Base-by-base conservation (phyloP, 805 yeast species). In the Yarrowia bubula region DNA sequence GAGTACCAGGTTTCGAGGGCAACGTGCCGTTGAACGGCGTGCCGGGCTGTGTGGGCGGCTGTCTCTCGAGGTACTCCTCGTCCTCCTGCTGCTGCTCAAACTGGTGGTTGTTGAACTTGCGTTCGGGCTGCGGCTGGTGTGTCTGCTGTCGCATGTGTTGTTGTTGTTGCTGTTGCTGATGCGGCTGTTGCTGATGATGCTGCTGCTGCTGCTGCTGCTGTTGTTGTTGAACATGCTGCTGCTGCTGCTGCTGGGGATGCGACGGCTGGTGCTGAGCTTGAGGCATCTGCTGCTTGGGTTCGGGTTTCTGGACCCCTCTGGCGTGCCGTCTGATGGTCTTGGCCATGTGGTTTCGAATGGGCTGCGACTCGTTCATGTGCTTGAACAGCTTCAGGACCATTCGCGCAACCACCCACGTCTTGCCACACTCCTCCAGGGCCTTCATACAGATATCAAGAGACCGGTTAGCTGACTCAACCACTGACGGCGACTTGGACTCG, bases 381-480 rank as follows among this genome's bases (percentile, higher is more conserved):
- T 82, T 78, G 18, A 88, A 79, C 66, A 83, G 76, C 66, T 78
- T 80, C 65, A 80, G 80, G 8, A 87, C 83, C 62, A 85, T 81
- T 55, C 75, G 71, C 1, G 81, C 83, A 50, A 85, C 79, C 15
- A 86, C 78, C 75, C 86, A 85, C 41, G 81, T 83, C 35, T 83
- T 81, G 66, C 87, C 77, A 15, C 80, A 70, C 53, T 73, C 78
- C 11, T 71, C 69, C 62, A 82, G 68, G 1, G 81, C 77, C 33
- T 72, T 47, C 73, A 70, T 67, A 58, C 80, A 74, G 1, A 75
- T 68, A 1, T 68, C 69, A 58, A 78, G 70, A 0, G 81, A 78
- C 32, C 70, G 60, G 60, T 71, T 73, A 2, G 83, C 81, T 13
- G 76, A 71, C 60, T 75, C 76, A 0, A 74, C 74, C 61, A 78